phyloP scores from a whole-genome alignment of 148 eudicot species.

The Polygonum aviculare region DNA sequence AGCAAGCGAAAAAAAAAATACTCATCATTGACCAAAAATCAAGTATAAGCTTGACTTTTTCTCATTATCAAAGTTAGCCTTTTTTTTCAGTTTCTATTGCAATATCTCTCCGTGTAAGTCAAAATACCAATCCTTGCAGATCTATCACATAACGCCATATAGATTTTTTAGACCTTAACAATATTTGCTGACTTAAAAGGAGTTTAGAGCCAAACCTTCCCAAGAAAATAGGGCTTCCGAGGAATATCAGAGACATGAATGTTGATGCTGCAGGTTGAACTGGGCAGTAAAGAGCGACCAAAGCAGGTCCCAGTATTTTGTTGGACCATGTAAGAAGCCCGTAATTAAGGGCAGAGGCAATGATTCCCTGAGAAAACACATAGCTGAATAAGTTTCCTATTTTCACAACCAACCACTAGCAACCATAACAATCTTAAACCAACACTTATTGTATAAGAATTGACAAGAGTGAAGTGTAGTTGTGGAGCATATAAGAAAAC shows the following conservation, averaged over 20 bases:
- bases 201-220: constrained; percentile 51
- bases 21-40: not conserved
- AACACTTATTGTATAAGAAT: not conserved
- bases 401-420: not conserved
- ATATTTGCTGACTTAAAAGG: not conserved
- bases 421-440: not conserved
- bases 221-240: constrained; percentile 73
- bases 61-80: not conserved
- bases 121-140: not conserved
- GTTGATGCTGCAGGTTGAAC: constrained; percentile 91
- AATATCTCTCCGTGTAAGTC: too few relatives aligned
- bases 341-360: constrained; percentile 75
- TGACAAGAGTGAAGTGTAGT: not conserved
- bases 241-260: constrained; percentile 55
- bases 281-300: constrained; percentile 81
- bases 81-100: not conserved
- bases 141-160: not conserved
- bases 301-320: constrained; percentile 74
- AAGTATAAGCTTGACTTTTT: not conserved
- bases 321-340: constrained; percentile 84
- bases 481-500: not conserved
- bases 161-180: not conserved
- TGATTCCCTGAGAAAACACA: constrained; percentile 47
- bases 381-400: not conserved
- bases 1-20: not conserved